Evolutionary conservation across 2,329 filamentous ascomycete genomes (phyloP).

Genomic region (Curvularia hawaiiensis): DNA sequence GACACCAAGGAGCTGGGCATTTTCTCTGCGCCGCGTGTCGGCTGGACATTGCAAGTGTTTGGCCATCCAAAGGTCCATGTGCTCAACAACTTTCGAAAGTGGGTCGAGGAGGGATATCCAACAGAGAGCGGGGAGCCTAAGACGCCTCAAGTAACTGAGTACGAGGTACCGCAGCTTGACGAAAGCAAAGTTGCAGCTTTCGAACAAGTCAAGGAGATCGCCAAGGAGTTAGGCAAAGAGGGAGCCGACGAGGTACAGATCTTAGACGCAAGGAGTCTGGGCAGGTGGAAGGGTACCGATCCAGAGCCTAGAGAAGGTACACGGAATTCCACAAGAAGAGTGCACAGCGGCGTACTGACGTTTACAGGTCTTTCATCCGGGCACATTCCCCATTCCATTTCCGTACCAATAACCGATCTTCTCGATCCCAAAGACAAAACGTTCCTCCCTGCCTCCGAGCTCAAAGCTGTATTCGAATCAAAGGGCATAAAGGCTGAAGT

Average conservation of each 20-base stretch:
- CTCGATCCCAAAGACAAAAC: conserved; percentile 84
- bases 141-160: conserved; percentile 49
- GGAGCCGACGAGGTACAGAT: conserved; percentile 84
- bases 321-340: background rate
- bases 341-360: conserved; percentile 3
- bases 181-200: conserved; percentile 74
- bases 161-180: conserved; percentile 54
- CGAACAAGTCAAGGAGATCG: conserved; percentile 80
- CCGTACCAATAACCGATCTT: conserved; percentile 77
- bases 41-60: conserved; percentile 90
- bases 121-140: conserved; percentile 77
- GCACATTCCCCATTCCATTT: conserved; percentile 88
- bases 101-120: conserved; percentile 82
- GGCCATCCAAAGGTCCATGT: conserved; percentile 88
- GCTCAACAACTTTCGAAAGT: conserved; percentile 94
- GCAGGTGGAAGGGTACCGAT: conserved; percentile 80
- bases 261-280: conserved; percentile 80
- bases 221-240: conserved; percentile 78
- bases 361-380: conserved; percentile 71
- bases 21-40: conserved; percentile 90
- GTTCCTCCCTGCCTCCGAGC: conserved; percentile 71
- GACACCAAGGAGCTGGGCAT: conserved; percentile 90
- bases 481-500: conserved; percentile 79
- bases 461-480: conserved; percentile 76
- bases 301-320: conserved; percentile 84